These are phyloP conservation scores for Entomophthora muscae DNA, from an alignment of 371 early-diverging fungal species.

Conservation along the genomic window DNA sequence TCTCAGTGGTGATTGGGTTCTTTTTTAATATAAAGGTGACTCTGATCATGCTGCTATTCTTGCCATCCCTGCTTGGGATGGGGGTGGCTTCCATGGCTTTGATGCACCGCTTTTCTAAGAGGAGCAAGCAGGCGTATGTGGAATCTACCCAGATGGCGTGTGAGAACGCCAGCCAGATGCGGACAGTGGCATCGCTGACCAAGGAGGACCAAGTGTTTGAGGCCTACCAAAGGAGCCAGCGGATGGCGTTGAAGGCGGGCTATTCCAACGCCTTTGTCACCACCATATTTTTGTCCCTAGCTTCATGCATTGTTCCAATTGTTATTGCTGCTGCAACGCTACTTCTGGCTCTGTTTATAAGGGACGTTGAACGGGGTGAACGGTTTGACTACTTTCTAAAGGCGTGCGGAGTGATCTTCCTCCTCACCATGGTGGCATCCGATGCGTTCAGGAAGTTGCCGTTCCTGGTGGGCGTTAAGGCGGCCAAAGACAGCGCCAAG, in stretches of 20 bases:
- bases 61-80: constrained; percentile 31
- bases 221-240: not conserved
- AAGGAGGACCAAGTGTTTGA: not conserved
- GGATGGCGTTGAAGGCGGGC: not conserved
- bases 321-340: constrained; percentile 10
- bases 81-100: too few species aligned
- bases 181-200: constrained; percentile 61
- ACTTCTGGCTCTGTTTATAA: too few species aligned
- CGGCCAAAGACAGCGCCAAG: constrained; percentile 66
- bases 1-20: constrained; percentile 28
- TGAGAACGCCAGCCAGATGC: constrained; percentile 73
- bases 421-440: not conserved
- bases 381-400: too few species aligned
- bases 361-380: too few species aligned
- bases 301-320: too few species aligned
- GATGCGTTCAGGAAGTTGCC: not conserved
- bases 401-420: not conserved
- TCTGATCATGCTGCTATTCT: constrained; percentile 28
- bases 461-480: constrained; percentile 10
- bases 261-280: not conserved
- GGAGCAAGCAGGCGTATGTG: constrained; percentile 41
- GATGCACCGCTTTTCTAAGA: too few species aligned
- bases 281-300: too few species aligned
- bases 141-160: constrained; percentile 50
- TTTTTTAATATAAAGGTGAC: constrained; percentile 42